Evolutionary conservation across 768 basidiomycete species (phyloP).

Genomic region (Collybia nuda): DNA sequence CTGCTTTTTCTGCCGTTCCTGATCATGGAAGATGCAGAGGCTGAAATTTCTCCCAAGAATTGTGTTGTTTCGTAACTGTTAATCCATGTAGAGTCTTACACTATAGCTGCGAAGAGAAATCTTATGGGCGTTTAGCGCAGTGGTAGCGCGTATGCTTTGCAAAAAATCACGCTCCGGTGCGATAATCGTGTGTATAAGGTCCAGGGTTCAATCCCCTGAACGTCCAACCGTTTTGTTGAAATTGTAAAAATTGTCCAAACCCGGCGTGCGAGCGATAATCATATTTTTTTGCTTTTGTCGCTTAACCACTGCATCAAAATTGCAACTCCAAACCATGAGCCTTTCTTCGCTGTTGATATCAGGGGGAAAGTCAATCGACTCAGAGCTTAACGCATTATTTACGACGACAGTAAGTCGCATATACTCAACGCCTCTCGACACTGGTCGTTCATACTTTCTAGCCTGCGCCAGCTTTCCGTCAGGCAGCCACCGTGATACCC

Average conservation of each 20-base stretch:
- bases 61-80: too few species aligned
- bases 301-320: too few species aligned
- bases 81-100: too few species aligned
- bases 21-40: too few species aligned
- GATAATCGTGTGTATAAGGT: background rate
- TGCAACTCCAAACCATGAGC: slow-evolving; percentile 38
- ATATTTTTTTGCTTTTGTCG: too few species aligned
- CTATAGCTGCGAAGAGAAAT: too few species aligned
- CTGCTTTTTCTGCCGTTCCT: too few species aligned
- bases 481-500: slow-evolving; percentile 11
- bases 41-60: too few species aligned
- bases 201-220: too few species aligned
- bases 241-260: background rate
- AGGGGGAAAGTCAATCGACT: slow-evolving; percentile 46
- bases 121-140: too few species aligned
- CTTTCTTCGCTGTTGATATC: slow-evolving; percentile 55
- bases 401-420: slow-evolving; percentile 43
- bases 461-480: slow-evolving; percentile 13
- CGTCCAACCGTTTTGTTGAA: too few species aligned
- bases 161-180: slow-evolving; percentile 1
- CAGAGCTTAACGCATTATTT: slow-evolving; percentile 66
- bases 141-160: too few species aligned
- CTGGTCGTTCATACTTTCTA: slow-evolving; percentile 2
- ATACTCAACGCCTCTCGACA: background rate
- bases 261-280: background rate